Evolutionary conservation across 352 stramenopile species (phyloP).

Genomic region (Elongisporangium anandrum): DNA sequence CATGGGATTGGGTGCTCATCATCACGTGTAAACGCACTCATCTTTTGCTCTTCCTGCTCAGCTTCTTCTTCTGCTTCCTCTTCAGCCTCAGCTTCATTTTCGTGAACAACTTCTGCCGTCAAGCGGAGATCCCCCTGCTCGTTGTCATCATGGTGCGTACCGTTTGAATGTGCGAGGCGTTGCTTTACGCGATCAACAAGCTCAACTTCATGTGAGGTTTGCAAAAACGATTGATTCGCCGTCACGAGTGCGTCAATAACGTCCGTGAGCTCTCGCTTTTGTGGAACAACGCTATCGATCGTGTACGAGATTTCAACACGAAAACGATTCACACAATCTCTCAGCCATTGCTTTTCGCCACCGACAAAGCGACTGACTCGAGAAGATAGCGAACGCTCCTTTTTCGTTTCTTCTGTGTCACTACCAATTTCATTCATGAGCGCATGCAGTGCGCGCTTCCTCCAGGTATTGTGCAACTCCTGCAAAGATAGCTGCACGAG

Average conservation of each 20-base stretch:
- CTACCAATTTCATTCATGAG: slow-evolving; percentile 77
- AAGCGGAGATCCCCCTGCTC: slow-evolving; percentile 73
- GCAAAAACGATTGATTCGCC: slow-evolving; percentile 58
- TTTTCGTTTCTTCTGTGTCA: slow-evolving; percentile 7
- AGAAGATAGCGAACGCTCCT: slow-evolving; percentile 25
- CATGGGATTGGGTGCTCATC: slow-evolving; percentile 87
- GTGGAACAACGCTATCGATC: slow-evolving; percentile 55
- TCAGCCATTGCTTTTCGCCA: slow-evolving; percentile 44
- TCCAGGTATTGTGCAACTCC: slow-evolving; percentile 98
- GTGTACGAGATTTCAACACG: slow-evolving; percentile 80
- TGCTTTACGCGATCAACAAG: slow-evolving; percentile 57
- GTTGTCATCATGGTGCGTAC: slow-evolving; percentile 36
- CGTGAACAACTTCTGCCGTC: slow-evolving; percentile 86
- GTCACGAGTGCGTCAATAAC: slow-evolving; percentile 56
- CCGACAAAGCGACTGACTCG: slow-evolving; percentile 69
- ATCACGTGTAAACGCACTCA: slow-evolving; percentile 88
- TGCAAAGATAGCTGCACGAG: slow-evolving; percentile 96
- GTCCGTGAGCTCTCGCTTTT: slow-evolving; percentile 66
- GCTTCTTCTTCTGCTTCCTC: slow-evolving; percentile 87
- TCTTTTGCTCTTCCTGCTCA: slow-evolving; percentile 90
- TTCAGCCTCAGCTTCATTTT: slow-evolving; percentile 86
- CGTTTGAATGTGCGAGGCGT: slow-evolving; percentile 55
- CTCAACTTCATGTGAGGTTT: slow-evolving; percentile 36
- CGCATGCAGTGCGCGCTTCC: slow-evolving; percentile 92
- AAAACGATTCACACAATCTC: slow-evolving; percentile 68